Conservation (phyloP, 305 asterid species). For the Ilex paraguariensis region DNA sequence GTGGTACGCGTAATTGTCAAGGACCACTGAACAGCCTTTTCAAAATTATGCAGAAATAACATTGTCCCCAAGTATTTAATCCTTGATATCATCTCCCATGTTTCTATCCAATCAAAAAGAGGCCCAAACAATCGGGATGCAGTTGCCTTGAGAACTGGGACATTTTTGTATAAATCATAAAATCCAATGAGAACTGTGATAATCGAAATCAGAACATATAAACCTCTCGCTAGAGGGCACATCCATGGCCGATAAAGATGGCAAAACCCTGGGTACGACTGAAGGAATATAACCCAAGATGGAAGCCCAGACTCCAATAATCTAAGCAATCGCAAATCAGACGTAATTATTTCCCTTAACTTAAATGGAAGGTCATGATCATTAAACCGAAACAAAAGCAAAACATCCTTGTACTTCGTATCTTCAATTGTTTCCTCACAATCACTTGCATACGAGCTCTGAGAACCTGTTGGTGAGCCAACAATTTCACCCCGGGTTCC, state of each 20-base stretch:
- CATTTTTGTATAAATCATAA: slow-evolving; percentile 87
- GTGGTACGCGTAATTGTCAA: slow-evolving; percentile 51
- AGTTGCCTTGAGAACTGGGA: slow-evolving; percentile 87
- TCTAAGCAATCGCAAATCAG: slow-evolving; percentile 75
- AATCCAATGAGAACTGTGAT: slow-evolving; percentile 92
- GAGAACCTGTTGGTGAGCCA: slow-evolving; percentile 38
- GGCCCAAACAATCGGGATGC: slow-evolving; percentile 91
- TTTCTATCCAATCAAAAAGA: slow-evolving; percentile 92
- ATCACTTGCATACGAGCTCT: slow-evolving; percentile 33
- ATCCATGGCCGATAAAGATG: slow-evolving; percentile 97
- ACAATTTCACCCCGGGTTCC: slow-evolving; percentile 27
- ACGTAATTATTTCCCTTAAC: slow-evolving; percentile 61
- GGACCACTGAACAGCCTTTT: slow-evolving; percentile 88
- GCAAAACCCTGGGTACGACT: slow-evolving; percentile 88
- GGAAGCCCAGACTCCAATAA: slow-evolving; percentile 96
- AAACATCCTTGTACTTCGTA: slow-evolving; percentile 63
- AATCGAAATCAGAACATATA: slow-evolving; percentile 69
- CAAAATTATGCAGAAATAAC: slow-evolving; percentile 91
- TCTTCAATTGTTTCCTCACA: slow-evolving; percentile 51
- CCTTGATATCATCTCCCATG: slow-evolving; percentile 93
- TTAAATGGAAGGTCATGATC: slow-evolving; percentile 82
- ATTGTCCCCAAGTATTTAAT: slow-evolving; percentile 90
- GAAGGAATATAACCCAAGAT: slow-evolving; percentile 95
- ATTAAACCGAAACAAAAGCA: slow-evolving; percentile 66
- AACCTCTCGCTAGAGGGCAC: slow-evolving; percentile 87